phyloP scores from a whole-genome alignment of 2,329 filamentous ascomycete species.

The Paraconiothyrium brasiliense region DNA sequence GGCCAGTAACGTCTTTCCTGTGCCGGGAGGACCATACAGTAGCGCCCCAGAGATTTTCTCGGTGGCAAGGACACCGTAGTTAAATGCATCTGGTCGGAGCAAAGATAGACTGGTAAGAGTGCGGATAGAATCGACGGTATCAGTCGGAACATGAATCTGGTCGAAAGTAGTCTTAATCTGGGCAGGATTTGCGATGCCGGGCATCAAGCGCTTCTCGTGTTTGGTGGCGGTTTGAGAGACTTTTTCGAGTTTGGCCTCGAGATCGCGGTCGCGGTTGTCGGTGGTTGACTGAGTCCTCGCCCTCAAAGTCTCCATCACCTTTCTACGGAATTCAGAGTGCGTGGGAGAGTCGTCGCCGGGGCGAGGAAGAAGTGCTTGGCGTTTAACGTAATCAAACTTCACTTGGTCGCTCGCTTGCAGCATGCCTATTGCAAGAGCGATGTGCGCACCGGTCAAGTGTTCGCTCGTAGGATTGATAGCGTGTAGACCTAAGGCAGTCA shows the following conservation, averaged over 20 bases:
- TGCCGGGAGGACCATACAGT: conserved; percentile 82
- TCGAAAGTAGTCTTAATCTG: conserved; percentile 87
- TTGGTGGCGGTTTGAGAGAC: conserved; percentile 61
- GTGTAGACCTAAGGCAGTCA: conserved; percentile 59
- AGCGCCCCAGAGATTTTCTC: conserved; percentile 91
- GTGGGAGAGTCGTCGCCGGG: conserved; percentile 1
- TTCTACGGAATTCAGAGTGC: background rate
- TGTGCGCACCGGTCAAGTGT: conserved; percentile 52
- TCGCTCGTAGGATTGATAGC: conserved; percentile 28
- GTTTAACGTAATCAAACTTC: conserved; percentile 54
- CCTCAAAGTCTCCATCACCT: background rate
- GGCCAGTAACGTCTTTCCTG: conserved; percentile 72
- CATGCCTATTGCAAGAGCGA: conserved; percentile 53
- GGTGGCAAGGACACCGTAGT: conserved; percentile 89
- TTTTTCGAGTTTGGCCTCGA: conserved; percentile 64
- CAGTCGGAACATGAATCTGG: conserved; percentile 82
- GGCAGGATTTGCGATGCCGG: conserved; percentile 81
- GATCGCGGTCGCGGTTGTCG: conserved; percentile 26
- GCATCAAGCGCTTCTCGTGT: conserved; percentile 83
- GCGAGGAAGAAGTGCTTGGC: conserved; percentile 17
- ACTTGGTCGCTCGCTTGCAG: conserved; percentile 57
- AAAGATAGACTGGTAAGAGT: conserved; percentile 89
- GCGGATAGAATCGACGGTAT: conserved; percentile 87
- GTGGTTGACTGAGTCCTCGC: background rate
- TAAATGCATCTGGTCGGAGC: conserved; percentile 90